Conservation (phyloP, 495 filamentous ascomycete species). For the Penicillium robsamsonii region DNA sequence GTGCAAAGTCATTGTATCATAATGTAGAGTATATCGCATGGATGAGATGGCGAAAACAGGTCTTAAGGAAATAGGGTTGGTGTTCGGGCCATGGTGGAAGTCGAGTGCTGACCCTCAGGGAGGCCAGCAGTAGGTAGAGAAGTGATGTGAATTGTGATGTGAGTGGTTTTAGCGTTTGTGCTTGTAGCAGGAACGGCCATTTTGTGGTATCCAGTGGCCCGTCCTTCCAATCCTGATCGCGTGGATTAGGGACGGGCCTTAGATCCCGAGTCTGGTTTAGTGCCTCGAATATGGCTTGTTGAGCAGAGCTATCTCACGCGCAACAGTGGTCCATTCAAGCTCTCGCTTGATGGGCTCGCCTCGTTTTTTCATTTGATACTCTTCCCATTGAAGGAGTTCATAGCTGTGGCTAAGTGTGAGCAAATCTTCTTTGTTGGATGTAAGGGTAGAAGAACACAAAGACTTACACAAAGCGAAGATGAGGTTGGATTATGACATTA, state of each 20-base stretch:
- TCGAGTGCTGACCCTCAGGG: neutral
- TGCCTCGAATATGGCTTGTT: constrained; percentile 80
- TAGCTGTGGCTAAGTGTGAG: constrained; percentile 35
- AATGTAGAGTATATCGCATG: neutral
- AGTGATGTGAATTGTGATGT: neutral
- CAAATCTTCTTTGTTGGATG: neutral
- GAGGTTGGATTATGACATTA: constrained; percentile 71
- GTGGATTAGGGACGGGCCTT: neutral
- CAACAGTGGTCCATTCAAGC: constrained; percentile 85
- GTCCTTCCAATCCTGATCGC: neutral
- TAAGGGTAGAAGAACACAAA: neutral
- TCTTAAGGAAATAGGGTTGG: neutral
- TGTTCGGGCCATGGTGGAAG: neutral
- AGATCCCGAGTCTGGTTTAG: constrained; percentile 8
- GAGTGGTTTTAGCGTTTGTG: too few species aligned
- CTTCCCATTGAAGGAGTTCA: constrained; percentile 91
- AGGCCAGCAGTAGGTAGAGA: neutral
- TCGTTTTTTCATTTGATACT: constrained; percentile 51
- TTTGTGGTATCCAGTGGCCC: neutral
- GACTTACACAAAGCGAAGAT: constrained; percentile 63
- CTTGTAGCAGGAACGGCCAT: neutral
- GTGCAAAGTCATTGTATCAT: constrained; percentile 22
- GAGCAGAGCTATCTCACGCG: constrained; percentile 89
- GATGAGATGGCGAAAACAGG: neutral
- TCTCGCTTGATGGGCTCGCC: constrained; percentile 60